Evolutionary conservation across 148 eudicot genomes (phyloP), one percentile per base, ranked within the genome.

Genomic region (Fagopyrum tataricum): DNA sequence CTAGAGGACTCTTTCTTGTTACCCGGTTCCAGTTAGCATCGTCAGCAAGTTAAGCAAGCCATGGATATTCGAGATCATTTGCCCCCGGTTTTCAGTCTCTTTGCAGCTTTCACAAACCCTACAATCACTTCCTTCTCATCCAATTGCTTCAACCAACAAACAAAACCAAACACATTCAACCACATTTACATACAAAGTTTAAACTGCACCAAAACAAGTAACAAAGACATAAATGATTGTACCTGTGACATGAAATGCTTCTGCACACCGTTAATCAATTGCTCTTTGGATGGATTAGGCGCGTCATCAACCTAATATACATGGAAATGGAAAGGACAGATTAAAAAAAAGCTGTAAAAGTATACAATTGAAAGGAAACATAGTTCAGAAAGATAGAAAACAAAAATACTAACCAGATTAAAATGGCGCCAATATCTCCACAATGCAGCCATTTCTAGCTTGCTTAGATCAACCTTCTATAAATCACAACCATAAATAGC

Each of bases 161-260:
- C 4, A 23, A 6, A n/a, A 49, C 0, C 49, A 61, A 9, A 51
- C 9, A 31, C 48, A 47, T 66, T 31, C 70, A 14, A 67, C 70
- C 1, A 67, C 44, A 67, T 24, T 1, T 6, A 15, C 43, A 10
- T 69, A 69, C 26, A 44, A 77, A 70, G 44, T 44, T 18, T 46
- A 53, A 53, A 8, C 31, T 5, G 9, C 23, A 58, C 56, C 79
- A 64, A 24, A 12, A 72, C 13, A 78, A 58, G 31, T 14, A 52
- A 31, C 37, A 31, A 17, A 49, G 18, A 49, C 15, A 14, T 49
- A 59, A 15, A 47, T n/a, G 42, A 6, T 51, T 5, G 44, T 68
- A 89, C 94, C 94, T 85, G 90, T 42, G 88, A 82, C 81, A 85
- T 75, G 71, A 89, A 89, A 81, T 89, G 94, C 80, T 87, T 79